Percentiles rank a stretch among this genome's conserved stretches.
Evolutionary conservation across 2,329 filamentous ascomycete species (phyloP).

Genomic region (Colletotrichum aenigma): DNA sequence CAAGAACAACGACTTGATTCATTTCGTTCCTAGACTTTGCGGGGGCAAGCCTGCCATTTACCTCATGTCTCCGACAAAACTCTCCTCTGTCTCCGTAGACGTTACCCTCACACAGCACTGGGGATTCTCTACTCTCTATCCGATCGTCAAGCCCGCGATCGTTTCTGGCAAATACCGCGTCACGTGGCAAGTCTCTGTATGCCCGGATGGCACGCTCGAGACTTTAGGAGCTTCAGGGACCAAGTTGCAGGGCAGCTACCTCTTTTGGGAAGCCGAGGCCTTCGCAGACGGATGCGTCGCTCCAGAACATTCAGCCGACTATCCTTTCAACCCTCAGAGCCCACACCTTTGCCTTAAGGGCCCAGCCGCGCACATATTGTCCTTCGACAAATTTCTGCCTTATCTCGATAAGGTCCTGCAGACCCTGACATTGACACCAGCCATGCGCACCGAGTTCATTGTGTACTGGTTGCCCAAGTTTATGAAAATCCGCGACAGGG

Average conservation of each 20-base stretch:
- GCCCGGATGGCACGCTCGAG: background rate
- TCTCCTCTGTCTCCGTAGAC: background rate
- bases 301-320: background rate
- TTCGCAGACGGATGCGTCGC: background rate
- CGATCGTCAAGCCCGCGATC: background rate
- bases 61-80: background rate
- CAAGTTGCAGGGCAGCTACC: background rate
- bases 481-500: background rate
- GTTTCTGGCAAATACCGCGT: background rate
- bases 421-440: background rate
- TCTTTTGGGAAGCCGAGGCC: conserved; percentile 6
- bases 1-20: background rate
- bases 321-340: background rate
- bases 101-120: background rate
- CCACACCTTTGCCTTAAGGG: background rate
- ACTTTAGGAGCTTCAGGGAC: background rate
- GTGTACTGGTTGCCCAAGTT: conserved; percentile 19
- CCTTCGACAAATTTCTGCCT: background rate
- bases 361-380: background rate
- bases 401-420: conserved; percentile 10
- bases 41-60: background rate
- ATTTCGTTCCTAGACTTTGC: background rate
- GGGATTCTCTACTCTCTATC: background rate
- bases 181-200: background rate
- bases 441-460: conserved; percentile 21